These are phyloP conservation scores for Globisporangium cystogenes DNA, from an alignment of 352 stramenopile genomes.

Conservation along the genomic window DNA sequence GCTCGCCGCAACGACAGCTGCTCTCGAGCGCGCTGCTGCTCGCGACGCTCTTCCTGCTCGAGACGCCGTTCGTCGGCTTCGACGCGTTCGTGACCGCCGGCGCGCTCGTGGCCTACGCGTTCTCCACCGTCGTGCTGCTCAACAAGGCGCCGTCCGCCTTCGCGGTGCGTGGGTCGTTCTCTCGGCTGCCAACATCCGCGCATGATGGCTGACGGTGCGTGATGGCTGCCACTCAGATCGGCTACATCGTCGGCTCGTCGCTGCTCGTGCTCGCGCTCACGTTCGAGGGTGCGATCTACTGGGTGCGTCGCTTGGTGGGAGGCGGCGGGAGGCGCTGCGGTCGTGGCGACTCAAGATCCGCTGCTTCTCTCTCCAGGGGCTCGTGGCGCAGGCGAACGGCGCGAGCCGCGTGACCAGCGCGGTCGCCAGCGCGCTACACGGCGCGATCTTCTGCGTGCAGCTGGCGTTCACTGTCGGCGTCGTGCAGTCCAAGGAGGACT, in stretches of 20 bases:
- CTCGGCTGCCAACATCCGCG: no score
- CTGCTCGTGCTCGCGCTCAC: conserved; percentile 60
- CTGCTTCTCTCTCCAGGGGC: conserved; percentile 16
- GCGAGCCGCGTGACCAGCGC: conserved; percentile 28
- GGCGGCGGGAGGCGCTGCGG: no score
- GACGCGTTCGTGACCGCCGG: conserved; percentile 53
- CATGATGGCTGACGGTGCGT: neutral
- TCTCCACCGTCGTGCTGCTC: conserved; percentile 68
- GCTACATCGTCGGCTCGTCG: conserved; percentile 64
- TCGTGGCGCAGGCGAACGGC: conserved; percentile 31
- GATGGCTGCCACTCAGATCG: conserved; percentile 39
- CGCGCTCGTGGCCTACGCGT: conserved; percentile 63
- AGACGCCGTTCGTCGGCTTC: conserved; percentile 68
- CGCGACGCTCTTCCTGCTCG: conserved; percentile 63
- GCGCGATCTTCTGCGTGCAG: conserved; percentile 57
- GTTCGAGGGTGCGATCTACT: conserved; percentile 64
- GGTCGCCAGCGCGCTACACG: conserved; percentile 43
- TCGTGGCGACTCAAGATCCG: no score
- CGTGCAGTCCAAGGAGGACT: conserved; percentile 73
- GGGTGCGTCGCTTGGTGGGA: conserved; percentile 40
- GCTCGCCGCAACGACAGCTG: no score
- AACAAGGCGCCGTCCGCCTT: conserved; percentile 81
- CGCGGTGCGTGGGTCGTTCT: conserved; percentile 43
- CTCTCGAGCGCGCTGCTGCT: conserved; percentile 56
- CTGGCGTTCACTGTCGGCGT: conserved; percentile 51